Conservation (phyloP, 257 asterid species). For the Solanum chiquidenum region DNA sequence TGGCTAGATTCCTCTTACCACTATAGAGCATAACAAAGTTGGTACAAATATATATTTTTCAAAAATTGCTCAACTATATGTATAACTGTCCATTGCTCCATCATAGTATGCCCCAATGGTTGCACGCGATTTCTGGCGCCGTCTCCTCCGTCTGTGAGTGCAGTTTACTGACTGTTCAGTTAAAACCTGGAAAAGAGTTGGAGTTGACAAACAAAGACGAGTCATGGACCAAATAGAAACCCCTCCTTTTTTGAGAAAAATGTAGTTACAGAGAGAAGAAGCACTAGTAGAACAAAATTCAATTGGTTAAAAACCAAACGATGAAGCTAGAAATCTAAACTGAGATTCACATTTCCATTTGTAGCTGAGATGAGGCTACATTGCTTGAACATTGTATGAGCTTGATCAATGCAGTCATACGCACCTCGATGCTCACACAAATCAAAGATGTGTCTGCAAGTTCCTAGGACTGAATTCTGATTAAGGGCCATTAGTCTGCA, state of each 20-base stretch:
- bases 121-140: neutral
- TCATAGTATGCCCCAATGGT: neutral
- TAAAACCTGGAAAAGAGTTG: neutral
- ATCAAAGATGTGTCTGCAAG: neutral
- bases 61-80: neutral
- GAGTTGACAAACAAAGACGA: neutral
- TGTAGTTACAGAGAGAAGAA: neutral
- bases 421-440: neutral
- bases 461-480: neutral
- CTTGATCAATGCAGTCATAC: neutral
- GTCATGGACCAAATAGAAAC: neutral
- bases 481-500: conserved; percentile 30
- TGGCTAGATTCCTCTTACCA: neutral
- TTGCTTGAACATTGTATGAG: neutral
- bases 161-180: neutral
- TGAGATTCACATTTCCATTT: neutral
- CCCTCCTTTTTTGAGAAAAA: neutral
- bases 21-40: neutral
- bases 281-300: neutral
- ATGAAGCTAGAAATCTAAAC: neutral
- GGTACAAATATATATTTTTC: neutral
- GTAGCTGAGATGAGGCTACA: neutral
- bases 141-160: neutral
- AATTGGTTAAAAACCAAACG: neutral
- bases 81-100: neutral